These are phyloP conservation scores for Trypanosoma cruzi DNA, from an alignment of 208 protist genomes.

Conservation along the genomic window DNA sequence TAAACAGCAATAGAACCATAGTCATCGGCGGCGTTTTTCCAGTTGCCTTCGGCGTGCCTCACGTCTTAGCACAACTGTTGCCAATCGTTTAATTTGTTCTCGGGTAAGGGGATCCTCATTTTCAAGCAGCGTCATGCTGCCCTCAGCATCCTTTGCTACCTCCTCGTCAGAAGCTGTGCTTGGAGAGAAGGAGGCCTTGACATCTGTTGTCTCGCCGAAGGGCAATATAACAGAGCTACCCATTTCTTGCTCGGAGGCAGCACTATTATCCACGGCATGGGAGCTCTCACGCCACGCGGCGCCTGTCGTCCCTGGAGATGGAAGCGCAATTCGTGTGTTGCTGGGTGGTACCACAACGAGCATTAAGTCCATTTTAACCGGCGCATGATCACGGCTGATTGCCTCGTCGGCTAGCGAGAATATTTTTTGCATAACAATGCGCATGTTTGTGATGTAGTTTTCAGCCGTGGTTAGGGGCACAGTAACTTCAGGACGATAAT, in stretches of 20 bases:
- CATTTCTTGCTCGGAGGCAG: background rate
- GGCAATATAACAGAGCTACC: slow-evolving; percentile 13
- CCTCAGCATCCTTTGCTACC: background rate
- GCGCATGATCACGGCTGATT: background rate
- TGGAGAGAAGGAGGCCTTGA: background rate
- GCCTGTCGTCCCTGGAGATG: background rate
- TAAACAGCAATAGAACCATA: too few relatives aligned
- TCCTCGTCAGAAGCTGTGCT: slow-evolving; percentile 12
- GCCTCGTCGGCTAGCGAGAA: slow-evolving; percentile 64
- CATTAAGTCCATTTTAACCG: background rate
- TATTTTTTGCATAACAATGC: slow-evolving; percentile 50
- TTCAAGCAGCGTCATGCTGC: slow-evolving; percentile 8
- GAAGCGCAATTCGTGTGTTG: slow-evolving; percentile 30
- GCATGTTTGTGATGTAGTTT: slow-evolving; percentile 40
- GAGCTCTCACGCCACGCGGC: background rate
- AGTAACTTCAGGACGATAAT: slow-evolving; percentile 45
- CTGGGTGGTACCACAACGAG: slow-evolving; percentile 13
- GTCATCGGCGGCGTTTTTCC: slow-evolving; percentile 23
- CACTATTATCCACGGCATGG: background rate
- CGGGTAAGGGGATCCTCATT: slow-evolving; percentile 55
- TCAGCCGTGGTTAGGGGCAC: slow-evolving; percentile 28
- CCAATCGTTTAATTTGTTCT: slow-evolving; percentile 69
- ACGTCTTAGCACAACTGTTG: slow-evolving; percentile 36
- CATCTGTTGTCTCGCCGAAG: background rate
- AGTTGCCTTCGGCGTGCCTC: slow-evolving; percentile 36